Base-by-base conservation (phyloP, 805 yeast genomes). In the Pichia paraexigua region DNA sequence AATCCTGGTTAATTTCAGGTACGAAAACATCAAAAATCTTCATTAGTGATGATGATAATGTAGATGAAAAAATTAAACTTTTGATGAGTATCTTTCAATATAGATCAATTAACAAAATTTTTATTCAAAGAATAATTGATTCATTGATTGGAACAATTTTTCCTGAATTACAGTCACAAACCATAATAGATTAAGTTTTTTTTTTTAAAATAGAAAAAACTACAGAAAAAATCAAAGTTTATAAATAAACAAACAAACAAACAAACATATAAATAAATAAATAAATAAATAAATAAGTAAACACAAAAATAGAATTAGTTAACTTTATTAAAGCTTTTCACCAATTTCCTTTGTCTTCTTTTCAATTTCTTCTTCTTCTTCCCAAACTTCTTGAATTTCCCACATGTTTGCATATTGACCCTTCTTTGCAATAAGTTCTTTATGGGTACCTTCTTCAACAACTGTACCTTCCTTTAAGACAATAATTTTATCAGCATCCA, bases 401-500 rank as follows among this genome's bases (percentile, higher is more conserved):
- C 99, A 94, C 62, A 94, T 74, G 54, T 82, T 83, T 22, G 79
- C 74, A 68, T 94, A 94, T 48, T 92, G 71, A 0, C 95, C 83
- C 7, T 69, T 71, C 43, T 71, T 69, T 11, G 64, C 67, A 47
- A 94, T 65, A 32, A 94, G 74, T 24, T 73, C 77, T 37, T 70
- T 66, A 65, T 94, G 99, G 0, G 82, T 80, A 37, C 99, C 99
- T 66, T 89, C 92, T 64, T 94, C 99, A 43, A 76, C 80, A 17
- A 94, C 96, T 6, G 65, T 53, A 10, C 99, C 99, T 48, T 78
- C 76, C 49, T 82, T 77, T 54, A 94, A 71, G 2, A 92, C 97
- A 56, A 94, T 87, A 60, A 94, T 94, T 71, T 87, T 89, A 62
- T 94, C 97, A 2, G 96, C 76, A 64, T 92, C 97, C 13, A 96